A percentile compares a stretch with the other conserved stretches of the same genome.
phyloP scores from a whole-genome alignment of 2,329 filamentous ascomycete species.

The Mariannaea elegans region DNA sequence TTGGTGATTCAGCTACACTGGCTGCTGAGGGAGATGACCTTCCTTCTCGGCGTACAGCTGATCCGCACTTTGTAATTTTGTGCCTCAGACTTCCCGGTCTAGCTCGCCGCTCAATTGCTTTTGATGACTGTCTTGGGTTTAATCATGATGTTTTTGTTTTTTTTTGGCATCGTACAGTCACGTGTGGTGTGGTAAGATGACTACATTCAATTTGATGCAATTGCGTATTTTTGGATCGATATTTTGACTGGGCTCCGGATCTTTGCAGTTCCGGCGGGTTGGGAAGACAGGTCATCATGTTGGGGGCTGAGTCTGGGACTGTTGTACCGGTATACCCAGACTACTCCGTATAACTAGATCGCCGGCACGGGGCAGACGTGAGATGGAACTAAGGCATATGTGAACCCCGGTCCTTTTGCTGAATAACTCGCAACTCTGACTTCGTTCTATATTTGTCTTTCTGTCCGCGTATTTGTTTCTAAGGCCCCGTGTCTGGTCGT shows the following conservation, averaged over 20 bases:
- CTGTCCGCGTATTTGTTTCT: neutral
- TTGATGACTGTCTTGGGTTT: neutral
- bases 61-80: conserved; percentile 1
- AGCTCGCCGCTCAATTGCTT: neutral
- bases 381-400: too few species aligned
- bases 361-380: too few species aligned
- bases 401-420: too few species aligned
- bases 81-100: neutral
- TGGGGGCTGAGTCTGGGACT: neutral
- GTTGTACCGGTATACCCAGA: too few species aligned
- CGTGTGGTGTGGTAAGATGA: neutral
- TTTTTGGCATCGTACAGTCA: neutral
- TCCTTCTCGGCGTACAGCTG: neutral
- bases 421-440: neutral
- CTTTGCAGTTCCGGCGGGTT: conserved; percentile 17
- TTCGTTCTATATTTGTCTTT: neutral
- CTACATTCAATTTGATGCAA: too few species aligned
- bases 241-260: neutral
- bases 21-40: neutral
- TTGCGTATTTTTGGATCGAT: too few species aligned
- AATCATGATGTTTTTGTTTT: conserved; percentile 2
- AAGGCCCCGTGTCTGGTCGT: too few species aligned
- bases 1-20: conserved; percentile 19
- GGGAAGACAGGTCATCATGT: neutral
- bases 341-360: too few species aligned